These are phyloP conservation scores for Pichiaceae sp. DNA, from an alignment of 1,139 yeast genomes.

Conservation along the genomic window DNA sequence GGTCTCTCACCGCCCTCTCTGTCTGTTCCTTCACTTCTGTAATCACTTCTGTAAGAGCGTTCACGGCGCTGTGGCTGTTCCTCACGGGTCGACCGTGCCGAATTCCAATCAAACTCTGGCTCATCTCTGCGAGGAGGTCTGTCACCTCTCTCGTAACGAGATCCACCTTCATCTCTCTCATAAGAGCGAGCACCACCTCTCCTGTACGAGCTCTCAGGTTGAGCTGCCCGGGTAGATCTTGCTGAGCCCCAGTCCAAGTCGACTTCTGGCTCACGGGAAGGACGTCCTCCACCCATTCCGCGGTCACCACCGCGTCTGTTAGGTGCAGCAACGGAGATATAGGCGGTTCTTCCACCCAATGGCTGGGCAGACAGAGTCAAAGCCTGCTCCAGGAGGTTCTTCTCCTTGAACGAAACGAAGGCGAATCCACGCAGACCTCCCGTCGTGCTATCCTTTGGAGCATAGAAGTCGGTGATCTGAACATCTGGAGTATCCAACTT, in stretches of 20 bases:
- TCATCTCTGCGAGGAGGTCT: conserved; percentile 9
- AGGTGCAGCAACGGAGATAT: conserved; percentile 88
- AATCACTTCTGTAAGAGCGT: conserved; percentile 4
- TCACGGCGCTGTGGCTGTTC: conserved; percentile 21
- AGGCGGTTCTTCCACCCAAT: conserved; percentile 69
- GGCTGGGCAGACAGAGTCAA: conserved; percentile 55
- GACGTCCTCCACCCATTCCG: conserved; percentile 18
- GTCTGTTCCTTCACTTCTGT: conserved; percentile 10
- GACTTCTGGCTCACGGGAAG: conserved; percentile 1
- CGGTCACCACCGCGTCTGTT: conserved; percentile 24
- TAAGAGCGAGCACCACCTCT: conserved; percentile 15
- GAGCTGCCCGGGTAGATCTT: conserved; percentile 29
- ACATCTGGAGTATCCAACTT: conserved; percentile 38
- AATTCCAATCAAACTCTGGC: conserved; percentile 38
- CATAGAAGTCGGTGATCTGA: conserved; percentile 44
- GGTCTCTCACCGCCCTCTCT: conserved; percentile 21
- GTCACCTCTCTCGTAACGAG: conserved; percentile 19
- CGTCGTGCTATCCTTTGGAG: conserved; percentile 62
- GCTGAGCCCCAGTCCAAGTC: conserved; percentile 37
- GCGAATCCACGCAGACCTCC: conserved; percentile 79
- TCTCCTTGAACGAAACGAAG: conserved; percentile 67
- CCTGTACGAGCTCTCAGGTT: conserved; percentile 30
- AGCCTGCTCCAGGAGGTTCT: conserved; percentile 62
- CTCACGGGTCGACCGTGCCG: conserved; percentile 34
- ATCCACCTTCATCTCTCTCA: no score